A percentile compares a stretch with the other conserved stretches of the same genome.
Evolutionary conservation across 805 yeast species (phyloP).

Genomic region (Candida tammaniensis): DNA sequence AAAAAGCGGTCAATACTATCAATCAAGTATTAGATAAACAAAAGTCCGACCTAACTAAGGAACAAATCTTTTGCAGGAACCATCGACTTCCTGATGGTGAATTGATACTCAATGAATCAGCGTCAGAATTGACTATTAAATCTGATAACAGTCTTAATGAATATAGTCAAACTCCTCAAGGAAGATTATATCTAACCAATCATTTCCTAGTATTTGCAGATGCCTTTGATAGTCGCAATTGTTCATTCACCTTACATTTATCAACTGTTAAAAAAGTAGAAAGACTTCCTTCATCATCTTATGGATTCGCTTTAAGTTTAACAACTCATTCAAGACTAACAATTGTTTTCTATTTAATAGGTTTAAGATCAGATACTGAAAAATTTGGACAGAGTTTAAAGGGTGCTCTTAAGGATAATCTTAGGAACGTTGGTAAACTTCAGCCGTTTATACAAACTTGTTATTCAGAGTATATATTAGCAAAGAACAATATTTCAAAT

Average conservation of each 20-base stretch:
- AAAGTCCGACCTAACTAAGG: constrained; percentile 51
- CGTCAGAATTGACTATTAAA: constrained; percentile 52
- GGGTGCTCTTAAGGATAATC: constrained; percentile 56
- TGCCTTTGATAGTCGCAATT: constrained; percentile 62
- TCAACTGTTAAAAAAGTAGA: constrained; percentile 83
- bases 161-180: constrained; percentile 47
- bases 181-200: constrained; percentile 62
- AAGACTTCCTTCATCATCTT: constrained; percentile 71
- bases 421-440: constrained; percentile 58
- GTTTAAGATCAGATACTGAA: constrained; percentile 76
- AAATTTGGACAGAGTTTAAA: constrained; percentile 71
- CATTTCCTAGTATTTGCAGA: constrained; percentile 76
- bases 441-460: constrained; percentile 66
- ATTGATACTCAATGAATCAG: constrained; percentile 57
- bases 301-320: constrained; percentile 75
- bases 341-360: constrained; percentile 70
- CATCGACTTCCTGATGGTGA: constrained; percentile 74
- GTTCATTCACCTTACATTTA: constrained; percentile 69
- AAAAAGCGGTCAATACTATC: constrained; percentile 45
- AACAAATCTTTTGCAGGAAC: constrained; percentile 66
- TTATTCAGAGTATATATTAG: constrained; percentile 80
- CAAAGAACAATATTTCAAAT: constrained; percentile 49
- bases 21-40: constrained; percentile 44
- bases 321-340: constrained; percentile 63
- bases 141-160: constrained; percentile 16